Conservation (phyloP, 805 yeast species). For the Nakazawaea sp. region DNA sequence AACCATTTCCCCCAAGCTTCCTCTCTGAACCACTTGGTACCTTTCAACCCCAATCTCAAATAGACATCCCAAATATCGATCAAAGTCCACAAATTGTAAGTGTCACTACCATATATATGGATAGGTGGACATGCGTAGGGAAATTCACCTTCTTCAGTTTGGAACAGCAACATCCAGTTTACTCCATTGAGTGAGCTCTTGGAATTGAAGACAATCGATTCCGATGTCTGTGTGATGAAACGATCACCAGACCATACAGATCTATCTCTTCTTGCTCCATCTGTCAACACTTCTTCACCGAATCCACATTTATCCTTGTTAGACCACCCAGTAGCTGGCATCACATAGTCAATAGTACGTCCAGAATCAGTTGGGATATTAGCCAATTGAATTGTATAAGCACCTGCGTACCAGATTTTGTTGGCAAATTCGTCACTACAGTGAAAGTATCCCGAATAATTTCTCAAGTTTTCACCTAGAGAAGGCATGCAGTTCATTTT, state of each 20-base stretch:
- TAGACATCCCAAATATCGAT: constrained; percentile 5
- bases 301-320: constrained; percentile 13
- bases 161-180: constrained; percentile 16
- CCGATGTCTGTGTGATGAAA: constrained; percentile 9
- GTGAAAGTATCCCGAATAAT: constrained; percentile 9
- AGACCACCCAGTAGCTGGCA: constrained; percentile 34
- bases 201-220: constrained; percentile 20
- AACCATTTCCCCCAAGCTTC: constrained; percentile 10
- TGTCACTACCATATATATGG: constrained; percentile 10
- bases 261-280: constrained; percentile 13
- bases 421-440: constrained; percentile 38
- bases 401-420: constrained; percentile 37
- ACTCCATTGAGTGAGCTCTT: constrained; percentile 20
- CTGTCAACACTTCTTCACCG: constrained; percentile 10
- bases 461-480: constrained; percentile 9
- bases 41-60: constrained; percentile 1
- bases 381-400: constrained; percentile 25
- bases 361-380: constrained; percentile 42
- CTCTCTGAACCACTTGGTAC: constrained; percentile 5
- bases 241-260: constrained; percentile 13
- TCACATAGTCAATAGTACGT: constrained; percentile 22
- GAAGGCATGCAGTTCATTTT: constrained; percentile 11
- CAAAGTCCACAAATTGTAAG: constrained; percentile 11
- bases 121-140: constrained; percentile 12
- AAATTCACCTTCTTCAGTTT: constrained; percentile 8